A percentile compares a stretch with the other conserved stretches of the same genome.
Conservation (phyloP, 345 rosid species). For the Gossypium longicalyx region DNA sequence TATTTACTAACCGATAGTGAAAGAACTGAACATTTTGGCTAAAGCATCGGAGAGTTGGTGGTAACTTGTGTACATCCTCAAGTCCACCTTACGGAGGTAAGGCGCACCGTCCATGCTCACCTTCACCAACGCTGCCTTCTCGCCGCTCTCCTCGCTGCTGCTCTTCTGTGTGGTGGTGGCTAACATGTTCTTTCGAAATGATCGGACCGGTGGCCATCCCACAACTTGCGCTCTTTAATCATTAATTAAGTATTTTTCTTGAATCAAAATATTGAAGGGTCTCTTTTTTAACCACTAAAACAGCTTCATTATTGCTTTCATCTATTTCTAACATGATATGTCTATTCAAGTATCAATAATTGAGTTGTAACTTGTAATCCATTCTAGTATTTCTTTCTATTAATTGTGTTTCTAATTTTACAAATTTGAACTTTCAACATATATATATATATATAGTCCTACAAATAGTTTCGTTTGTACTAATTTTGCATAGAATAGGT, state of each 20-base stretch:
- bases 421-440: no score
- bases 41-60: conserved; percentile 65
- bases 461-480: not conserved
- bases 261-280: no score
- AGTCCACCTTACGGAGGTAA: conserved; percentile 81
- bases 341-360: not conserved
- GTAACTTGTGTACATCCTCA: conserved; percentile 65
- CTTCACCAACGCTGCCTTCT: conserved; percentile 57
- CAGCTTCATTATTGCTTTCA: not conserved
- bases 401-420: not conserved
- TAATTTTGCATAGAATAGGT: not conserved
- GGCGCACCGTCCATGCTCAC: conserved; percentile 97
- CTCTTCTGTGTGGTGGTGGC: conserved; percentile 38
- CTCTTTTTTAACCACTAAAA: not conserved
- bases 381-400: not conserved
- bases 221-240: conserved; percentile 67
- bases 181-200: conserved; percentile 70
- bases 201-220: conserved; percentile 95
- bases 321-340: not conserved
- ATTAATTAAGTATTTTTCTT: not conserved
- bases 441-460: not conserved
- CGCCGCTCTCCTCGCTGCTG: conserved; percentile 24
- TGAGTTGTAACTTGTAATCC: not conserved
- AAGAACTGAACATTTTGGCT: conserved; percentile 76
- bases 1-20: conserved; percentile 52